phyloP scores from a whole-genome alignment of 2,329 filamentous ascomycete genomes.

The Rhinocladiella similis region DNA sequence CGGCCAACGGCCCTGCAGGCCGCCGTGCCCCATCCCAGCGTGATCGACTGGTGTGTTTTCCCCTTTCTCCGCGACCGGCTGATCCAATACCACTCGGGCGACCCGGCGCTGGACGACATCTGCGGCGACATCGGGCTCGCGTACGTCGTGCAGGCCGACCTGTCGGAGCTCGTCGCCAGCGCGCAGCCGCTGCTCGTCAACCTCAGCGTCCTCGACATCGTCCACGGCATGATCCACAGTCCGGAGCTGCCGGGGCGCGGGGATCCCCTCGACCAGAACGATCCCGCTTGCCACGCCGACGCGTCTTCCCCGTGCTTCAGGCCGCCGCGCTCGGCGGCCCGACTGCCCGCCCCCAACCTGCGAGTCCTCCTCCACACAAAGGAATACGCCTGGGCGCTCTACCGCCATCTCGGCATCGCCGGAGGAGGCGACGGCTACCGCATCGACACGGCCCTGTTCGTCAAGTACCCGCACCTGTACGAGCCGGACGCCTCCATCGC shows the following conservation, averaged over 20 bases:
- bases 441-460: constrained; percentile 6
- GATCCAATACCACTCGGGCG: constrained; percentile 19
- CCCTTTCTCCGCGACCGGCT: constrained; percentile 18
- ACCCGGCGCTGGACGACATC: constrained; percentile 17
- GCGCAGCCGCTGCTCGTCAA: constrained; percentile 13
- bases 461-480: constrained; percentile 18
- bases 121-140: constrained; percentile 17
- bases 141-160: constrained; percentile 23
- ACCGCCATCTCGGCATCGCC: constrained; percentile 7
- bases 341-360: constrained; percentile 14
- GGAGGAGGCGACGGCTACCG: constrained; percentile 4
- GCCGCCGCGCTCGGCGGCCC: not conserved
- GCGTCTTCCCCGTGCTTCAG: too few relatives aligned
- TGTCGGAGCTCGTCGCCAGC: constrained; percentile 18
- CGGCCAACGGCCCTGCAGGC: constrained; percentile 12
- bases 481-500: constrained; percentile 9
- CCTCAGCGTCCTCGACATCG: constrained; percentile 16
- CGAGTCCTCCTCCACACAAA: constrained; percentile 10
- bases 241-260: not conserved
- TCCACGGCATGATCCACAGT: constrained; percentile 5
- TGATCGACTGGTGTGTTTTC: constrained; percentile 22
- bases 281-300: too few relatives aligned
- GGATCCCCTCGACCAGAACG: not conserved
- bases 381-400: constrained; percentile 12
- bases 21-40: constrained; percentile 16